These are phyloP conservation scores for Suillus discolor DNA, from an alignment of 768 basidiomycete genomes.

Conservation along the genomic window DNA sequence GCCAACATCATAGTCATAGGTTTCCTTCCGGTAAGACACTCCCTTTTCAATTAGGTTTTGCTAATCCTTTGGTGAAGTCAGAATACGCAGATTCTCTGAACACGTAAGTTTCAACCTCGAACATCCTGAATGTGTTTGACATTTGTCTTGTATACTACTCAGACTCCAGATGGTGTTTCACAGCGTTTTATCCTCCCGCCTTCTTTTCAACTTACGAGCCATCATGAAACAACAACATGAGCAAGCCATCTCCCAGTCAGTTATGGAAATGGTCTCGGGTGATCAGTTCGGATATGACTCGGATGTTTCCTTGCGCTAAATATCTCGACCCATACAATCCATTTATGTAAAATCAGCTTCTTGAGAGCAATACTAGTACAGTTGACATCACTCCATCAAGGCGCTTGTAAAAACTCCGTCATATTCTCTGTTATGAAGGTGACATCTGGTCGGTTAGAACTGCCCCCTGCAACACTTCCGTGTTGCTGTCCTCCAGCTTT, in stretches of 20 bases:
- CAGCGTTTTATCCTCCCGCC: neutral
- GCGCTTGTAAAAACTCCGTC: constrained; percentile 42
- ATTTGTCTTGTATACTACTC: neutral
- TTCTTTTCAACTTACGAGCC: constrained; percentile 3
- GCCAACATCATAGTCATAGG: neutral
- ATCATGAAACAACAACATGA: neutral
- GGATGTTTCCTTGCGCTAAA: too few species aligned
- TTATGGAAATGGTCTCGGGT: too few species aligned
- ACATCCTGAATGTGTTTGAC: neutral
- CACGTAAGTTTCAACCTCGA: neutral
- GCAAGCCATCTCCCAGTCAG: neutral
- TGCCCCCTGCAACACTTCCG: constrained; percentile 55
- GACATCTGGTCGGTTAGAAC: constrained; percentile 41
- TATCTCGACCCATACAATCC: neutral
- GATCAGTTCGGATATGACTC: neutral
- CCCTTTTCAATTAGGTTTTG: neutral
- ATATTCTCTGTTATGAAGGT: constrained; percentile 45
- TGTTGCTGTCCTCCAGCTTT: constrained; percentile 58
- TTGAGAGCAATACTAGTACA: neutral
- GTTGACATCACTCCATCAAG: neutral
- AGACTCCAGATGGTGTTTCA: neutral
- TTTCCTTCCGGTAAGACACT: neutral
- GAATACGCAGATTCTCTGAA: neutral
- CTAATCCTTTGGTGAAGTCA: neutral
- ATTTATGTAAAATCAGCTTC: neutral